Evolutionary conservation across 768 basidiomycete genomes (phyloP).

Genomic region (Scleroderma citrinum): DNA sequence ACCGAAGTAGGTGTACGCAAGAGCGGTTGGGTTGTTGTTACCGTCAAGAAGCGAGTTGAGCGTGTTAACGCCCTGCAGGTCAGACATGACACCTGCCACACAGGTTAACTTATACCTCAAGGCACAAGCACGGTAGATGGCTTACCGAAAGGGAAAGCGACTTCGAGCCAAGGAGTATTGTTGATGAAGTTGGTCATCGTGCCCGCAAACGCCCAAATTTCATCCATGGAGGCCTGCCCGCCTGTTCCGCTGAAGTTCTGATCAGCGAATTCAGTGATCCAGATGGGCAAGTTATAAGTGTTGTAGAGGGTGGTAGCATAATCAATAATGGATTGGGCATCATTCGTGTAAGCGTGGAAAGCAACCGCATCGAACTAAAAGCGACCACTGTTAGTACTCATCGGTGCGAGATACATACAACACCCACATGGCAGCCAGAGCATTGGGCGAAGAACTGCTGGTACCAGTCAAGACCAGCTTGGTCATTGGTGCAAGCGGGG

Average conservation of each 20-base stretch:
- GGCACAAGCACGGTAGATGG: not conserved
- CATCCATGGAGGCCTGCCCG: conserved; percentile 28
- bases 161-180: conserved; percentile 24
- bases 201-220: conserved; percentile 43
- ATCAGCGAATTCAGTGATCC: conserved; percentile 69
- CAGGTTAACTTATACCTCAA: conserved; percentile 6
- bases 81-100: conserved; percentile 42
- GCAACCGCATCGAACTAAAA: conserved; percentile 50
- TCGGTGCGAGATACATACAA: not conserved
- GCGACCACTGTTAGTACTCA: not conserved
- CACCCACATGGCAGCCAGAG: conserved; percentile 46
- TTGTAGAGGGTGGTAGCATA: conserved; percentile 45
- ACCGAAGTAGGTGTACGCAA: conserved; percentile 47
- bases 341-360: conserved; percentile 65
- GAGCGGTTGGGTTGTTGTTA: conserved; percentile 40
- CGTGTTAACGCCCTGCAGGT: conserved; percentile 49
- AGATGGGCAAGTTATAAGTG: conserved; percentile 37
- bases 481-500: conserved; percentile 63
- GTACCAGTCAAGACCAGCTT: conserved; percentile 61
- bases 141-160: conserved; percentile 60
- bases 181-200: conserved; percentile 40
- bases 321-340: conserved; percentile 39
- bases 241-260: conserved; percentile 49
- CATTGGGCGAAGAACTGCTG: conserved; percentile 48
- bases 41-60: conserved; percentile 44